Conservation (phyloP, 495 filamentous ascomycete species). For the Tuber borchii region DNA sequence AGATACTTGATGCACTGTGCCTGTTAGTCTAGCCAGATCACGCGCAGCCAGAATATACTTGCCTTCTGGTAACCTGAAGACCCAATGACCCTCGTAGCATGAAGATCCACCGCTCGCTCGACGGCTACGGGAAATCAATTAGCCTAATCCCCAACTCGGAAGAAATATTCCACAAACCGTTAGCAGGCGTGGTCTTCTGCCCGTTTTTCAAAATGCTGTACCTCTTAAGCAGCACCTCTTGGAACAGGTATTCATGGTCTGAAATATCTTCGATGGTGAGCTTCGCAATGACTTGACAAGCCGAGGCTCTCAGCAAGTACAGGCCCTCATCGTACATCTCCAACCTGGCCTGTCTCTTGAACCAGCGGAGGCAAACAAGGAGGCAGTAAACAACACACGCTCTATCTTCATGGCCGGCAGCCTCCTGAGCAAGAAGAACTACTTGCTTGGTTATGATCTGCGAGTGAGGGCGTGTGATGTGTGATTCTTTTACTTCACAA, state of each 20-base stretch:
- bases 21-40: neutral
- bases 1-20: slow-evolving; percentile 72
- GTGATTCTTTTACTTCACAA: slow-evolving; percentile 69
- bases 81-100: slow-evolving; percentile 78
- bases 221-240: slow-evolving; percentile 78
- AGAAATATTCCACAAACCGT: slow-evolving; percentile 49
- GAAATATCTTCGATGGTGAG: slow-evolving; percentile 79
- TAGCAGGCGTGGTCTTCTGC: slow-evolving; percentile 64
- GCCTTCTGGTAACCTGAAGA: slow-evolving; percentile 82
- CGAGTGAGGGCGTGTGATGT: slow-evolving; percentile 71
- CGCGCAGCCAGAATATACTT: neutral
- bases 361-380: slow-evolving; percentile 86
- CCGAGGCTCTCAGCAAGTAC: slow-evolving; percentile 66
- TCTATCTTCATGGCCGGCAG: slow-evolving; percentile 67
- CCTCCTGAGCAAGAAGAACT: slow-evolving; percentile 66
- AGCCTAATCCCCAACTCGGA: neutral
- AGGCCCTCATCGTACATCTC: slow-evolving; percentile 91
- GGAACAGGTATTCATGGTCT: slow-evolving; percentile 66
- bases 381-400: slow-evolving; percentile 80
- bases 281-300: slow-evolving; percentile 96
- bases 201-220: slow-evolving; percentile 74
- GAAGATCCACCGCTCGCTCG: slow-evolving; percentile 86
- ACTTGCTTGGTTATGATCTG: slow-evolving; percentile 74
- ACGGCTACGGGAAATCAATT: slow-evolving; percentile 42
- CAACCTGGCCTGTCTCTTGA: slow-evolving; percentile 61